Evolutionary conservation across 2,329 filamentous ascomycete species (phyloP).

Genomic region (Fonsecaea multimorphosa): DNA sequence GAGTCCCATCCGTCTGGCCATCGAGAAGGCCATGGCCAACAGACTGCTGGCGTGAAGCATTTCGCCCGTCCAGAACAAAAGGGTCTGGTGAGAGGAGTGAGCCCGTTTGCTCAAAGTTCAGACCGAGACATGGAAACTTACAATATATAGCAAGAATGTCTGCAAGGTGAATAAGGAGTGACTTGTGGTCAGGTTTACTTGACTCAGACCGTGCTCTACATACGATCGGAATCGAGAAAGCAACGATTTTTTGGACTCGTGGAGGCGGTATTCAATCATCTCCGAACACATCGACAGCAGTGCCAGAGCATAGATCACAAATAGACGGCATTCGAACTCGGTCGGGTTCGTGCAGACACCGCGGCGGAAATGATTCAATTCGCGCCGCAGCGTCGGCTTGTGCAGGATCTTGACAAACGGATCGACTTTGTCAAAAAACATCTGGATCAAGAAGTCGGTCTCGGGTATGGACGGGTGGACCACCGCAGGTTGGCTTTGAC

Average conservation of each 20-base stretch:
- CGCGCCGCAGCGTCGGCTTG: slow-evolving; percentile 19
- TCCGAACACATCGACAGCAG: slow-evolving; percentile 15
- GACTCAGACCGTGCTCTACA: slow-evolving; percentile 20
- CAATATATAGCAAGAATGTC: slow-evolving; percentile 26
- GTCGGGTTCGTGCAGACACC: slow-evolving; percentile 1
- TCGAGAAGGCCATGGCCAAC: slow-evolving; percentile 12
- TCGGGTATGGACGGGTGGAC: slow-evolving; percentile 12
- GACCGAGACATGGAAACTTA: not conserved
- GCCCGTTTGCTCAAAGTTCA: not conserved
- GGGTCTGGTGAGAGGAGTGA: slow-evolving; percentile 2
- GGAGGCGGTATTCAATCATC: slow-evolving; percentile 19
- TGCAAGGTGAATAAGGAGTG: slow-evolving; percentile 18
- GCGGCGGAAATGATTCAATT: slow-evolving; percentile 26
- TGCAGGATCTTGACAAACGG: slow-evolving; percentile 23
- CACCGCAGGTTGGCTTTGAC: not conserved
- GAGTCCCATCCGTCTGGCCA: slow-evolving; percentile 43
- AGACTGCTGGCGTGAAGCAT: slow-evolving; percentile 22
- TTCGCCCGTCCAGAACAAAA: slow-evolving; percentile 22
- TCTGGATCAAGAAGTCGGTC: slow-evolving; percentile 22
- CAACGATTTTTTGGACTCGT: slow-evolving; percentile 19
- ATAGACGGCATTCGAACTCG: slow-evolving; percentile 14
- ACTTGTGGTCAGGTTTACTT: slow-evolving; percentile 18
- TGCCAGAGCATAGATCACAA: slow-evolving; percentile 18
- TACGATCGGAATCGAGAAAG: slow-evolving; percentile 11
- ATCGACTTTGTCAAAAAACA: slow-evolving; percentile 24